Evolutionary conservation across 176 grass and related monocot species (phyloP).

Genomic region (Sorghum bicolor): Sorghum_bicolor_NCBIv3 NC_012870.2:12030001-12030500

Average conservation of each 20-base stretch:
- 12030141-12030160: neutral
- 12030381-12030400: no score
- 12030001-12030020: neutral
- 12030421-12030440: no score
- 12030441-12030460: no score
- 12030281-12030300: slow-evolving; percentile 45
- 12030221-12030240: neutral
- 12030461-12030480: no score
- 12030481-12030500: no score
- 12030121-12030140: neutral
- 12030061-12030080: neutral
- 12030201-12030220: neutral
- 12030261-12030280: neutral
- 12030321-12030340: slow-evolving; percentile 55
- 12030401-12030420: no score
- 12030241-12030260: slow-evolving; percentile 23
- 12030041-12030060: neutral
- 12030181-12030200: slow-evolving; percentile 4
- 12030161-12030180: neutral
- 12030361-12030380: slow-evolving; percentile 51
- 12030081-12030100: no score
- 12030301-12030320: slow-evolving; percentile 59
- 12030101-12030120: neutral
- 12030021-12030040: neutral
- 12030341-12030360: slow-evolving; percentile 47